Evolutionary conservation across 148 eudicot genomes (phyloP).

Genomic region (Dianthus caryophyllus): DNA sequence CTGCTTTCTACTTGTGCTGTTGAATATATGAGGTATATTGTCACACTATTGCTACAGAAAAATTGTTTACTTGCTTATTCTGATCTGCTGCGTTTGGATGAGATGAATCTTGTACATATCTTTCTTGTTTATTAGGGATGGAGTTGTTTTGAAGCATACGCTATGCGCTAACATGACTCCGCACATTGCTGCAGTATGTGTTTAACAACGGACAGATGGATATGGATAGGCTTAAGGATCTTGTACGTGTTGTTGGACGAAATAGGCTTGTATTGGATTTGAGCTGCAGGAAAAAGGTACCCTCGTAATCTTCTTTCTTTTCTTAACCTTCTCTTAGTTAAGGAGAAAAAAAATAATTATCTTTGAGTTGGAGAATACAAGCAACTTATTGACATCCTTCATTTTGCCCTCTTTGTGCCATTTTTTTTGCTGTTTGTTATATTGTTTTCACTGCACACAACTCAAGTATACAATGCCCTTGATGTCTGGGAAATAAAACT

Average conservation of each 20-base stretch:
- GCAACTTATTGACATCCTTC: background rate
- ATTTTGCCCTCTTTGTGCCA: slow-evolving; percentile 9
- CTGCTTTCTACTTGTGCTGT: background rate
- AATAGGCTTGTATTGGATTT: slow-evolving; percentile 83
- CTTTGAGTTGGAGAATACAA: background rate
- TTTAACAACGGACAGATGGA: slow-evolving; percentile 88
- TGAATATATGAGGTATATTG: background rate
- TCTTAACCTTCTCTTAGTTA: background rate
- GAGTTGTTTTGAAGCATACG: slow-evolving; percentile 12
- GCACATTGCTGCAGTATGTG: slow-evolving; percentile 63
- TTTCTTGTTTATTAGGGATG: background rate
- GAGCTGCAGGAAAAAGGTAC: slow-evolving; percentile 96
- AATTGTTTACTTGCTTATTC: background rate
- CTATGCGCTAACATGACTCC: slow-evolving; percentile 9
- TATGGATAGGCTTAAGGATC: slow-evolving; percentile 80
- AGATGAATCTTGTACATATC: background rate
- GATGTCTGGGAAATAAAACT: too few relatives aligned
- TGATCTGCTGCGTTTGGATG: background rate
- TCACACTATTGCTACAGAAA: background rate
- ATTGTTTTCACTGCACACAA: background rate
- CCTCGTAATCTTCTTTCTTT: background rate
- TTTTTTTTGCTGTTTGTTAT: background rate
- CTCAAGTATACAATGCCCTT: background rate
- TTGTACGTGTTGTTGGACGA: slow-evolving; percentile 64
- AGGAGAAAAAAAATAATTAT: background rate